Percentiles rank a stretch among this genome's conserved stretches.
phyloP scores from a whole-genome alignment of 2,329 filamentous ascomycete species.

The Hypoxylon sp. region DNA sequence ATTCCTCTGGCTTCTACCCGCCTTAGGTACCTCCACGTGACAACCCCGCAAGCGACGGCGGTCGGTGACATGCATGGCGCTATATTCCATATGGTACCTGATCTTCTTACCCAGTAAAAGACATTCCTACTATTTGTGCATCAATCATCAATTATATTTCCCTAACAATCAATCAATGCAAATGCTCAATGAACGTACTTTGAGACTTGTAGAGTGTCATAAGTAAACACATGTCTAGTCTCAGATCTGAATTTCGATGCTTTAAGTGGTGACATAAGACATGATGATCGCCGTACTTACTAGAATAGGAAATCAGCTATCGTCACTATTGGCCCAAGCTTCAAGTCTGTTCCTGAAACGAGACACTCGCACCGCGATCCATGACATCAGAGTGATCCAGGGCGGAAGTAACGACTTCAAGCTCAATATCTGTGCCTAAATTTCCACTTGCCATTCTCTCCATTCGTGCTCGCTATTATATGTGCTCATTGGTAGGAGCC shows the following conservation, averaged over 20 bases:
- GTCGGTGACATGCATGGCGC: not conserved
- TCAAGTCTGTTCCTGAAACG: slow-evolving; percentile 24
- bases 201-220: not conserved
- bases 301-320: slow-evolving; percentile 32
- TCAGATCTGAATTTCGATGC: not conserved
- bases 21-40: not conserved
- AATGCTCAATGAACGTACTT: not conserved
- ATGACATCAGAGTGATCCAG: slow-evolving; percentile 42
- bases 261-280: not conserved
- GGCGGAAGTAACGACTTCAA: slow-evolving; percentile 10
- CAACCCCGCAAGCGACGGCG: too few relatives aligned
- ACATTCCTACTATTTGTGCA: not conserved
- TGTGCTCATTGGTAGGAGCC: not conserved
- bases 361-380: slow-evolving; percentile 25
- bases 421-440: slow-evolving; percentile 1
- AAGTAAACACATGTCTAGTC: not conserved
- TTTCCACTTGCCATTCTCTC: not conserved
- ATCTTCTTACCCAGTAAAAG: not conserved
- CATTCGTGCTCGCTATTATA: not conserved
- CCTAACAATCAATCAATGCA: not conserved
- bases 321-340: slow-evolving; percentile 37
- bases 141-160: not conserved
- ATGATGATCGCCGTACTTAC: slow-evolving; percentile 27
- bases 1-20: not conserved
- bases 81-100: not conserved